Evolutionary conservation across 306 rosid species (phyloP).

Genomic region (Ormosia semicastrata): DNA sequence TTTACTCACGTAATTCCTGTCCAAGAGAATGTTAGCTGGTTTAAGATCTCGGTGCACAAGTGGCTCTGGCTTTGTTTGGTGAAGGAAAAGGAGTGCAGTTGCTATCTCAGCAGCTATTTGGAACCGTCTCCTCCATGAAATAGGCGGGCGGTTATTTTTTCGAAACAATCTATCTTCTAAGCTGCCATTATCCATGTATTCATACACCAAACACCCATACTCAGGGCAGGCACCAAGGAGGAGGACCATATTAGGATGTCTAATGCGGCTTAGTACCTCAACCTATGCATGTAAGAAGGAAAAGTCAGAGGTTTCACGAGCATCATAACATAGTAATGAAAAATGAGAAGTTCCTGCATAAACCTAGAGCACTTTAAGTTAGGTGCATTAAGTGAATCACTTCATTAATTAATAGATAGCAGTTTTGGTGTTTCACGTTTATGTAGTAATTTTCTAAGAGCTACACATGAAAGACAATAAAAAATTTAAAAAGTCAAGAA

Average conservation of each 20-base stretch:
- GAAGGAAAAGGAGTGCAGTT: slow-evolving; percentile 88
- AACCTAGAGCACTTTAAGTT: no score
- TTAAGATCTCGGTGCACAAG: slow-evolving; percentile 95
- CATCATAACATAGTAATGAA: not conserved
- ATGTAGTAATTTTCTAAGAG: no score
- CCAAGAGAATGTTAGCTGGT: slow-evolving; percentile 87
- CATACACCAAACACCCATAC: slow-evolving; percentile 90
- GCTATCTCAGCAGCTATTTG: slow-evolving; percentile 82
- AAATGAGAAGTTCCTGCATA: not conserved
- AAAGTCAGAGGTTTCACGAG: not conserved
- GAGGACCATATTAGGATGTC: slow-evolving; percentile 97
- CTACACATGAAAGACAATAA: not conserved
- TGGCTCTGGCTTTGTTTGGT: slow-evolving; percentile 95
- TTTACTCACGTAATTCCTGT: slow-evolving; percentile 79
- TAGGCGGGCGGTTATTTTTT: slow-evolving; percentile 59
- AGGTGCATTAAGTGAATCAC: no score
- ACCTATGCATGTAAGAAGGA: slow-evolving; percentile 45
- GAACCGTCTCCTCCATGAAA: slow-evolving; percentile 78
- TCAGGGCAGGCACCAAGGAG: slow-evolving; percentile 97
- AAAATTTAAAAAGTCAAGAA: not conserved
- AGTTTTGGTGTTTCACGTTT: no score
- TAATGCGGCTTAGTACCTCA: slow-evolving; percentile 80
- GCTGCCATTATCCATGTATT: slow-evolving; percentile 86
- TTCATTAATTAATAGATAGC: no score
- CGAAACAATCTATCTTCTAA: slow-evolving; percentile 77